A percentile compares a stretch with the other conserved stretches of the same genome.
Conservation (phyloP, 2,329 filamentous ascomycete genomes). For the Fusarium illudens region DNA sequence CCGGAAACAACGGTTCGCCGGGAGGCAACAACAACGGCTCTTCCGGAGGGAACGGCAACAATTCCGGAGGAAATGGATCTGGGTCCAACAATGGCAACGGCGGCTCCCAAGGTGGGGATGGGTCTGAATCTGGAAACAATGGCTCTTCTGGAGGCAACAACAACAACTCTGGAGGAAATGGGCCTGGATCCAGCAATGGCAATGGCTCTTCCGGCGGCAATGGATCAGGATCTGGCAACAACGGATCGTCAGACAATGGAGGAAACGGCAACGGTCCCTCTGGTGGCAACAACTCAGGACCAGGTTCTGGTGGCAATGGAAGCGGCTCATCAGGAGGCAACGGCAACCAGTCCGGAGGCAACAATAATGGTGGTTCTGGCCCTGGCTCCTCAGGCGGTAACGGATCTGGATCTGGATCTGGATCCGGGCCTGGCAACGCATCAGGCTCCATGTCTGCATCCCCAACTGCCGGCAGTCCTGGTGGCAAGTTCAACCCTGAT, state of each 20-base stretch:
- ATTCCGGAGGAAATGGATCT: too few species aligned
- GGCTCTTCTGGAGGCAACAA: background rate
- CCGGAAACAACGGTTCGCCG: background rate
- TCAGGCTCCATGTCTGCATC: background rate
- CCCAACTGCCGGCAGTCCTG: background rate
- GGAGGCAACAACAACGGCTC: background rate
- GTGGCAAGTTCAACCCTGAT: background rate
- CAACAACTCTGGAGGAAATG: background rate
- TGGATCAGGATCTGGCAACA: background rate
- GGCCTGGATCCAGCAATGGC: background rate
- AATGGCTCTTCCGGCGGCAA: background rate
- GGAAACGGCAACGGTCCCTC: too few species aligned
- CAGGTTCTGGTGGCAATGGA: background rate
- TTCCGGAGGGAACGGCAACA: too few species aligned
- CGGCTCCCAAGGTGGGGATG: too few species aligned
- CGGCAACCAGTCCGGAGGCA: background rate
- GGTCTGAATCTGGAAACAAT: background rate
- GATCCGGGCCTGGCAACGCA: background rate
- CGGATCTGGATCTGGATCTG: background rate
- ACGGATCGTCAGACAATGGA: too few species aligned
- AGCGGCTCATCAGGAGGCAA: background rate
- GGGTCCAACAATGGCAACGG: background rate
- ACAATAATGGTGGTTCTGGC: background rate
- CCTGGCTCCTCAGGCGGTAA: background rate
- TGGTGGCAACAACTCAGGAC: background rate